These are phyloP conservation scores for Rutstroemia sp. DNA, from an alignment of 2,329 filamentous ascomycete genomes.

Conservation along the genomic window DNA sequence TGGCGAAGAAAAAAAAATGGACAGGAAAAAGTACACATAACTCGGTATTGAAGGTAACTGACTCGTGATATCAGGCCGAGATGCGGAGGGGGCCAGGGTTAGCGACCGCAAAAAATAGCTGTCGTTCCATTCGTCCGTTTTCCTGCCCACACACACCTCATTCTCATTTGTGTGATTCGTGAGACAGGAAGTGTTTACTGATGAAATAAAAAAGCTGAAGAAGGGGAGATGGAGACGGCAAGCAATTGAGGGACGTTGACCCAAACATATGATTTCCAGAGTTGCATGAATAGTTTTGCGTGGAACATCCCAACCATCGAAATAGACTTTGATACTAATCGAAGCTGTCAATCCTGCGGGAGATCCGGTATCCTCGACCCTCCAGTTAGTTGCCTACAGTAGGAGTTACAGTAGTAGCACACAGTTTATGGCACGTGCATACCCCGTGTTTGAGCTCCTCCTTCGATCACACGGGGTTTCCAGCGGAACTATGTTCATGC, in stretches of 20 bases:
- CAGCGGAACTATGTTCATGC: conserved; percentile 8
- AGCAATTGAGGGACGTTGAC: no score
- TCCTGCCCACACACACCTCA: no score
- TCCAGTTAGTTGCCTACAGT: neutral
- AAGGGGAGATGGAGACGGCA: neutral
- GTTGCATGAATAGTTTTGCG: no score
- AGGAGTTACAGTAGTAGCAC: neutral
- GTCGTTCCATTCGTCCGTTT: neutral
- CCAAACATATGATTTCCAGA: no score
- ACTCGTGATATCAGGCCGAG: neutral
- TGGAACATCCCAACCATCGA: neutral
- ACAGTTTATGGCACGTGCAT: conserved; percentile 3
- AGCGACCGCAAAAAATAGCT: neutral
- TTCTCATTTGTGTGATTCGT: neutral
- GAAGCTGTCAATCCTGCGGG: neutral
- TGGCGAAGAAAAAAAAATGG: no score
- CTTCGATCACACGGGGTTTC: neutral
- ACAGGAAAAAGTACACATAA: no score
- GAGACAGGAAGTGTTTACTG: neutral
- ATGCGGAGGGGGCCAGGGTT: neutral
- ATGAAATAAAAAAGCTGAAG: neutral
- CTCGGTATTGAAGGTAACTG: neutral
- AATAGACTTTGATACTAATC: neutral
- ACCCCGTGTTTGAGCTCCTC: conserved; percentile 3
- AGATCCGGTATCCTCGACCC: neutral